Evolutionary conservation across 129 eudicot species (phyloP), one percentile per base, ranked within the genome.

Genomic region (Gnaphalium uliginosum): DNA sequence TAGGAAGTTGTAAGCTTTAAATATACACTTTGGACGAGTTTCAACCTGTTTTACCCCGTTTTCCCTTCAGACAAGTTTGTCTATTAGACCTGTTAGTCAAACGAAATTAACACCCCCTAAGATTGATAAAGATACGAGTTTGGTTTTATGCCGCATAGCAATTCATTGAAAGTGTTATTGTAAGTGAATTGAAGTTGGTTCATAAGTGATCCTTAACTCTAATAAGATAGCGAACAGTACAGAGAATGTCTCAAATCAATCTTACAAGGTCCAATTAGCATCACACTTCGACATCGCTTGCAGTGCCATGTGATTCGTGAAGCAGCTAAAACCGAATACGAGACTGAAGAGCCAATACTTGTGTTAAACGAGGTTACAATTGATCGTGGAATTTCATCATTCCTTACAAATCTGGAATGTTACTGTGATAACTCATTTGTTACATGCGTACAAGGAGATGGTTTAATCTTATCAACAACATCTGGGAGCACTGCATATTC

Each of bases 401-500:
- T 84, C 70, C 97, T 95, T 67, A 95, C 99, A 33, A 95, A 95
- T 76, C 75, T 95, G 69, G 99, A 91, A 78, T 95, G 99, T 87
- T 95, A 89, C 72, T 95, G 94, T 66, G 99, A 95, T 80, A 76
- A 83, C 76, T 83, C 91, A 15, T 95, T 91, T 43, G 96, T 95
- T 63, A 95, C 99, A 23, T 81, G 88, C 6, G 99, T 95, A 7
- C 99, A 95, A 86, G 99, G 99, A 67, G 99, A 91, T 71, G 99
- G 97, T 11, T 82, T 95, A 71, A 87, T 95, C 64, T 83, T 95
- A 59, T 95, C 99, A 27, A 91, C 99, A 0, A 89, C 99, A 26
- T 94, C 99, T 21, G 99, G 99, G 24, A 94, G 99, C 83, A 91
- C 99, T 73, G 99, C 99, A 1, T 94, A 94, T 85, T 94, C 99